phyloP scores from a whole-genome alignment of 1,284 basidiomycete genomes.

The Agaricales sp. region DNA sequence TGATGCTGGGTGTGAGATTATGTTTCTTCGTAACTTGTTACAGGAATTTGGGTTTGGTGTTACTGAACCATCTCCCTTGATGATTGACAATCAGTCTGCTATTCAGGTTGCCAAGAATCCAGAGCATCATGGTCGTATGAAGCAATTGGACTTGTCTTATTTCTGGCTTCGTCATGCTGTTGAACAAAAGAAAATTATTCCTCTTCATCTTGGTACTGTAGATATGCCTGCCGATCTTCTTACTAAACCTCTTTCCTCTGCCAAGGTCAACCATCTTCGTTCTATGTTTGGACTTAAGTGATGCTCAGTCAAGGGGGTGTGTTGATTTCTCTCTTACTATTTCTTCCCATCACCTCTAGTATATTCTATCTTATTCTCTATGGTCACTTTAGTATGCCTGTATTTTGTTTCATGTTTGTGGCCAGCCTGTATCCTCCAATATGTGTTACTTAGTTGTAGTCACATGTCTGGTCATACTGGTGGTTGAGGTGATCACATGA shows the following conservation, averaged over 20 bases:
- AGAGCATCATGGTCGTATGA: conserved; percentile 17
- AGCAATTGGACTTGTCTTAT: conserved; percentile 16
- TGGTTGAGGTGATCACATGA: too few species aligned
- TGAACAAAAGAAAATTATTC: background rate
- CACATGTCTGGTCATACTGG: too few species aligned
- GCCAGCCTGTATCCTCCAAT: too few species aligned
- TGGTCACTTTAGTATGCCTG: too few species aligned
- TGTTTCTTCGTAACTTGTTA: too few species aligned
- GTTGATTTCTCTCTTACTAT: too few species aligned
- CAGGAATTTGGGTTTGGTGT: conserved; percentile 15
- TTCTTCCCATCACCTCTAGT: too few species aligned
- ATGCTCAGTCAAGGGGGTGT: too few species aligned
- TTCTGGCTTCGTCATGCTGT: conserved; percentile 17
- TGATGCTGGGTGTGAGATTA: too few species aligned
- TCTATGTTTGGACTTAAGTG: background rate
- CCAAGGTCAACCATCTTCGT: background rate
- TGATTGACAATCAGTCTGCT: conserved; percentile 15
- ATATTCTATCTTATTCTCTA: too few species aligned
- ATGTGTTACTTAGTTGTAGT: too few species aligned
- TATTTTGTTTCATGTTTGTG: too few species aligned
- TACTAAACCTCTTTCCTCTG: background rate
- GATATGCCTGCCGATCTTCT: background rate
- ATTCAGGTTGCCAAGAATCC: conserved; percentile 16
- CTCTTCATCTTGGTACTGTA: background rate
- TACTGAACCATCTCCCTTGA: conserved; percentile 12